These are phyloP conservation scores for Diplodia corticola DNA, from an alignment of 2,329 filamentous ascomycete genomes.

Conservation along the genomic window DNA sequence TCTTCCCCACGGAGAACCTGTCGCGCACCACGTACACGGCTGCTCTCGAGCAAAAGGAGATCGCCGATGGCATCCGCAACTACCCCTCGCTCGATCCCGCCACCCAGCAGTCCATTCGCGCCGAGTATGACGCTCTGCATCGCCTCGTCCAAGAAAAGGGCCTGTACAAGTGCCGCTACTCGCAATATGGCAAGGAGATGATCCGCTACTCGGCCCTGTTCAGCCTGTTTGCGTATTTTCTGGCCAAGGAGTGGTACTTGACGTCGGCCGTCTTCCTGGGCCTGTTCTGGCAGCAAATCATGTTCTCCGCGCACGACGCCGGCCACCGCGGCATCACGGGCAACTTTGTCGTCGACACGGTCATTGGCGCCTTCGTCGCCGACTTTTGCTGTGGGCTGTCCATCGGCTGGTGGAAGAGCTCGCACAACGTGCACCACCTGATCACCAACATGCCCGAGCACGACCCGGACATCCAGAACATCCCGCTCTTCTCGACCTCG, in stretches of 20 bases:
- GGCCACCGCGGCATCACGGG: slow-evolving; percentile 64
- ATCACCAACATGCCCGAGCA: slow-evolving; percentile 62
- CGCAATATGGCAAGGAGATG: slow-evolving; percentile 60
- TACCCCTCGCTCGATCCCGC: slow-evolving; percentile 56
- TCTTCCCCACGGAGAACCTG: slow-evolving; percentile 27
- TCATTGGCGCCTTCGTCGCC: slow-evolving; percentile 63
- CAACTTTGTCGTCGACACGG: slow-evolving; percentile 58
- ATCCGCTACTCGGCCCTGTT: slow-evolving; percentile 58
- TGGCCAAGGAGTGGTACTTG: slow-evolving; percentile 57
- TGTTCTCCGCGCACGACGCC: slow-evolving; percentile 68
- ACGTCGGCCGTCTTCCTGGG: slow-evolving; percentile 61
- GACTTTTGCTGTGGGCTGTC: slow-evolving; percentile 67
- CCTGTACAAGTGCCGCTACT: slow-evolving; percentile 60
- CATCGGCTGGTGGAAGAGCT: slow-evolving; percentile 70
- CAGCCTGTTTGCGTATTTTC: slow-evolving; percentile 46
- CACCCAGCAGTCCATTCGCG: slow-evolving; percentile 57
- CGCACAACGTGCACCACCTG: slow-evolving; percentile 68
- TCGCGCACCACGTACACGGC: slow-evolving; percentile 36
- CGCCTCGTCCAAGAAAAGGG: slow-evolving; percentile 56
- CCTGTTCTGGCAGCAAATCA: slow-evolving; percentile 67
- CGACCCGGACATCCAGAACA: slow-evolving; percentile 54
- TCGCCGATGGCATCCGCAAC: slow-evolving; percentile 38
- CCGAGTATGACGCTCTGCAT: slow-evolving; percentile 59
- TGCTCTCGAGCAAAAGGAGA: slow-evolving; percentile 39
- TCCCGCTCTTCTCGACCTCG: slow-evolving; percentile 85